Evolutionary conservation across 2,329 filamentous ascomycete genomes (phyloP), one percentile per base, ranked within the genome.

Genomic region (Leptographium lundbergii): DNA sequence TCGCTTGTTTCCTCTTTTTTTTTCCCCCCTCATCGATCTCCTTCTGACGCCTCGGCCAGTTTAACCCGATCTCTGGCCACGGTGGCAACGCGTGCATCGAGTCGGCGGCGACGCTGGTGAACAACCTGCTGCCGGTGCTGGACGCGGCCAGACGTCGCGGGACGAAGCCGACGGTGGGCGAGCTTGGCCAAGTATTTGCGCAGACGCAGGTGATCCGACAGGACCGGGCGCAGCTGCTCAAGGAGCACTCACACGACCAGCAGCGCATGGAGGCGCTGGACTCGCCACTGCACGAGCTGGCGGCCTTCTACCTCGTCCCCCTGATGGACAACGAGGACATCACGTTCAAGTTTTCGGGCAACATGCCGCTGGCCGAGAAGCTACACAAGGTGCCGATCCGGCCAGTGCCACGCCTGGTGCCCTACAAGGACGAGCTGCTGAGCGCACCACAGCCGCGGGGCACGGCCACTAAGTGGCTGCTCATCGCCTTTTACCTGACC

Each of bases 1-100:
- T 34, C 6, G 60, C 7, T 45, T 45, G 10, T 45, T n/a, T 45
- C 4, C 4, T 42, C 11, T 42, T 19, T 42, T 13, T 13, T 42
- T 19, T 42, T 42, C 4, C n/a, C 4, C 4, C 19, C 19, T 47
- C 19, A n/a, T 9, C 13, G 3, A 42, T 13, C 10, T 9, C 36
- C 36, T 42, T 6, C 39, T 42, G 10, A 34, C 32, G 27, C 27
- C 27, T 29, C 27, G 27, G 10, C 7, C 45, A 67, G 66, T 61
- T 63, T 14, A 61, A 68, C 47, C 66, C 66, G 9, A 63, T 65
- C 32, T 56, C 61, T 0, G 66, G 65, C 2, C 64, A 65, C n/a
- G 67, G 67, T 11, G 67, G 66, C 34, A 68, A 68, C 39, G 61
- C 62, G 10, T 65, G 65, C n/a, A 64, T 68, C 17, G 66, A 68